Base-by-base conservation (phyloP, 805 yeast genomes). In the Komagataella kurtzmanii region DNA sequence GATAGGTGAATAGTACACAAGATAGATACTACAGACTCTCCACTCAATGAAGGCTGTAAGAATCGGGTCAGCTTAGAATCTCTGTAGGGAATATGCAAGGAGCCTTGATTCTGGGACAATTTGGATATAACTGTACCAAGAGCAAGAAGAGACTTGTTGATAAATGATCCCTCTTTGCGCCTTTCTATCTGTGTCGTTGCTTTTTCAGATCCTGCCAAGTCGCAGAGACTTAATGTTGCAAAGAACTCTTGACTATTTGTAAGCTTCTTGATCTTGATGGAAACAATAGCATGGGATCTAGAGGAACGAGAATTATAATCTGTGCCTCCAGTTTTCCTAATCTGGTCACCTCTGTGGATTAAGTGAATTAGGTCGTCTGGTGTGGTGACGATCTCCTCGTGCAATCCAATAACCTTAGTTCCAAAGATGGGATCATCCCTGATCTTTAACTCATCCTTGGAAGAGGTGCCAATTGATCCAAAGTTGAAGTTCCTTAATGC, bases 151-250 rank as follows among this genome's bases (percentile, higher is more conserved):
- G 97, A 90, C 63, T 89, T 89, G 70, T 91, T 91, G 63, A 91
- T 91, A 62, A 74, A 93, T 0, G 97, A 79, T 19, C 98, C 99
- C 69, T 91, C 99, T 65, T 89, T 88, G 52, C 97, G 72, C 59
- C 98, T 75, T 61, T 88, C 97, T 1, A 72, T 66, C 59, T 83
- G 82, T 0, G 86, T 73, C 2, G 83, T 79, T 0, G 95, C 96
- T 50, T 85, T 76, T 66, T 91, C 99, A n/a, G 96, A 85, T 24
- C 99, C 99, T 0, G 99, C 99, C 60, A 91, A 75, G 67, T 91
- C 99, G 70, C 98, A 91, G 52, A 91, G 72, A 40, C 91, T 87
- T 36, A 91, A 76, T 0, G 88, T 81, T 43, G 89, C 76, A 44
- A 71, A 65, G 21, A 57, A 57, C 51, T 71, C 75, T 10, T 70